Base-by-base conservation (phyloP, 176 grass and related monocot species). In the Paspalum vaginatum region DNA sequence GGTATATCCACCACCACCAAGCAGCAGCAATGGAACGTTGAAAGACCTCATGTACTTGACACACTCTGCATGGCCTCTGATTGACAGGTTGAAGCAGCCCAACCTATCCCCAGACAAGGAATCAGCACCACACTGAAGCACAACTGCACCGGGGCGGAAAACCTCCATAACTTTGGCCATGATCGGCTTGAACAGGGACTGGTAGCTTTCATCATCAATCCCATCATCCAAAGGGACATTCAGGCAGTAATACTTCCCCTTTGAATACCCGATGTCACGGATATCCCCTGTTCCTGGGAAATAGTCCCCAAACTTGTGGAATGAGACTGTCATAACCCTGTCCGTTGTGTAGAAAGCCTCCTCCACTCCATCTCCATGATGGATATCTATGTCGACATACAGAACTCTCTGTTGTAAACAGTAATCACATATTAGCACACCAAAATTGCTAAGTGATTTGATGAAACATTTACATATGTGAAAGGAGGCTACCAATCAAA, bases 1-100 rank as follows among this genome's bases (percentile, higher is more conserved):
- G 45, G 94, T 97, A 84, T 97, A 97, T 49, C 94, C 94, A 76
- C 91, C 94, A 76, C 94, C 94, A 53, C 94, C 94, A 42, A 97
- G 91, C 62, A 97, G 88, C 70, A 97, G 55, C 70, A 97, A 53
- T 40, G 94, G 94, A 66, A 97, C 94, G 44, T 97, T 97, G 86
- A 97, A 97, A 62, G 94, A 94, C 43, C 91, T 93, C 94, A 97
- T 97, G 89, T 86, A 97, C 56, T 82, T 92, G 7, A 97, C 91
- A 22, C 94, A 97, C 79, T 97, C 91, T 2, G 87, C 94, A 82
- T 97, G 94, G 51, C 94, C 94, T 74, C 65, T 90, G 50, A 94
- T 89, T 14, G 94, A 97, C 27, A 97, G 89, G 67, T 97, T 97
- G 80, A 97, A 97, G 82, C 94, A 94, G 2, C 94, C 91, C 61